phyloP scores from a whole-genome alignment of 805 yeast species.

The Teunomyces cretensis region DNA sequence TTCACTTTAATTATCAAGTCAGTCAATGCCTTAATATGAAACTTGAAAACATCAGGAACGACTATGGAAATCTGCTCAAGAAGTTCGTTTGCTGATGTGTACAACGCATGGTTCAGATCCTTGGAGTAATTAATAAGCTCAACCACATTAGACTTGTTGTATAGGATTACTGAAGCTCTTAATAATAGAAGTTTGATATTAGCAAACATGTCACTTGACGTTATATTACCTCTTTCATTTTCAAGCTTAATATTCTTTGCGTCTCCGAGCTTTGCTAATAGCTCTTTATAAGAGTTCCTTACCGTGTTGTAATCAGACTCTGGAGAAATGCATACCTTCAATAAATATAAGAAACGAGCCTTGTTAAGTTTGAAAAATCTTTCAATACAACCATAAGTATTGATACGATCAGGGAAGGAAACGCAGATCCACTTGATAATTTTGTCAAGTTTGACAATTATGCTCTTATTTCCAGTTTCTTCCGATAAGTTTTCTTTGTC shows the following conservation, averaged over 20 bases:
- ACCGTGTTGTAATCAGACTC: constrained; percentile 63
- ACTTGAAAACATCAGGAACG: constrained; percentile 63
- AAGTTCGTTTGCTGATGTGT: constrained; percentile 47
- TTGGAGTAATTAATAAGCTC: constrained; percentile 50
- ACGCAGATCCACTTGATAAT: constrained; percentile 61
- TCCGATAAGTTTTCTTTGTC: constrained; percentile 13
- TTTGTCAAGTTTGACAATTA: constrained; percentile 45
- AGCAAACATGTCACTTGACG: constrained; percentile 49
- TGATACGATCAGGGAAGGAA: constrained; percentile 53
- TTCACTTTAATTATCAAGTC: constrained; percentile 29
- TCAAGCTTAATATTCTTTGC: constrained; percentile 45
- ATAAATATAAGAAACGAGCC: constrained; percentile 55
- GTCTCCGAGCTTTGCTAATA: constrained; percentile 55
- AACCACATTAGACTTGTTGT: constrained; percentile 63
- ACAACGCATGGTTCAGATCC: constrained; percentile 28
- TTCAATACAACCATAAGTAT: constrained; percentile 50
- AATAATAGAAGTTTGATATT: constrained; percentile 59
- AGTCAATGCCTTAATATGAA: constrained; percentile 54
- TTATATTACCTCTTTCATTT: constrained; percentile 27
- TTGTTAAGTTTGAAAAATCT: constrained; percentile 57
- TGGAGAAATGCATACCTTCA: constrained; percentile 53
- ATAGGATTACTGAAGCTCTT: constrained; percentile 59
- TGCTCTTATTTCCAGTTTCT: constrained; percentile 6
- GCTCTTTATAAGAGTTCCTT: constrained; percentile 60
- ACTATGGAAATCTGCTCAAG: constrained; percentile 58